Evolutionary conservation across 768 basidiomycete species (phyloP).

Genomic region (Mycena indigotica): DNA sequence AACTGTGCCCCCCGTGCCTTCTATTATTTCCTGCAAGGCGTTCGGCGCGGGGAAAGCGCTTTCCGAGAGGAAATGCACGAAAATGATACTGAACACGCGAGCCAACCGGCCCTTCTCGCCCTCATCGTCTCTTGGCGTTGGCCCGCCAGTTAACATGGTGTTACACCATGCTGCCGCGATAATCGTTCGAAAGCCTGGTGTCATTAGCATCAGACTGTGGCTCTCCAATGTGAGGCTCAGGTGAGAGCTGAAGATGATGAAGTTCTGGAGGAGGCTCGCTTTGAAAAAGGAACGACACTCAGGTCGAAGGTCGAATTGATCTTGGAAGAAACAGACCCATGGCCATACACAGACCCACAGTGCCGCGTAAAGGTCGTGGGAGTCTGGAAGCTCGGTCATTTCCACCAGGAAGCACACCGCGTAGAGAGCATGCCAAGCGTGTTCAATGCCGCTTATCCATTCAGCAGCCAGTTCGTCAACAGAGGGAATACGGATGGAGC

Average conservation of each 20-base stretch:
- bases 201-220: not conserved
- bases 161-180: not conserved
- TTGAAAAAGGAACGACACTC: not conserved
- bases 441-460: not conserved
- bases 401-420: not conserved
- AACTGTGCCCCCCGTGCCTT: not conserved
- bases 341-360: not conserved
- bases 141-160: not conserved
- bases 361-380: not conserved
- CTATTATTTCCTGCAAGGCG: not conserved
- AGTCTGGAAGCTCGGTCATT: not conserved
- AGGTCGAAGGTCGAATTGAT: not conserved
- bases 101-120: too few species aligned
- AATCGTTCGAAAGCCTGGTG: not conserved
- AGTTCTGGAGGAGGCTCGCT: not conserved
- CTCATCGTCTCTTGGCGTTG: not conserved
- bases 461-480: not conserved
- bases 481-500: not conserved
- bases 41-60: not conserved
- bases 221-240: not conserved
- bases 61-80: not conserved
- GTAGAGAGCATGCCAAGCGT: not conserved
- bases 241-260: not conserved
- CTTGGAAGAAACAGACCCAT: not conserved
- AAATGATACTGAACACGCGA: not conserved